Percentiles rank a stretch among this genome's conserved stretches.
Evolutionary conservation across 1,139 yeast species (phyloP).

Genomic region (Pneumocystis canis): DNA sequence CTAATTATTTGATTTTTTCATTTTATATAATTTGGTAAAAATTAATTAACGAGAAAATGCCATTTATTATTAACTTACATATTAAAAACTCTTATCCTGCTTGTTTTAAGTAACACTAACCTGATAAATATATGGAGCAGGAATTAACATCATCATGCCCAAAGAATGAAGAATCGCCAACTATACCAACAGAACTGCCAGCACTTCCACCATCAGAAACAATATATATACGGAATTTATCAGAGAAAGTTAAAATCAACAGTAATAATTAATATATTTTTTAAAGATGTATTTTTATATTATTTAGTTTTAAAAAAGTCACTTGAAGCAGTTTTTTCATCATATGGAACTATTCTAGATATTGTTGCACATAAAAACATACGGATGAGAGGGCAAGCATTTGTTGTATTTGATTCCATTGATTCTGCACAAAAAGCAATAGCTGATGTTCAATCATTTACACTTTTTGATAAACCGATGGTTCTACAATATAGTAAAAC

Average conservation of each 20-base stretch:
- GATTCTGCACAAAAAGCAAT: slow-evolving; percentile 39
- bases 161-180: background rate
- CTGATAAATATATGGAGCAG: background rate
- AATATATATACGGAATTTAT: slow-evolving; percentile 51
- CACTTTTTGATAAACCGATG: slow-evolving; percentile 43
- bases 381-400: slow-evolving; percentile 72
- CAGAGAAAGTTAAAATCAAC: slow-evolving; percentile 48
- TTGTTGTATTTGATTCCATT: slow-evolving; percentile 43
- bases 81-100: too few relatives aligned
- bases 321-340: slow-evolving; percentile 31
- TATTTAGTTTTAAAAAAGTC: slow-evolving; percentile 31
- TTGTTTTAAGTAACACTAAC: too few relatives aligned
- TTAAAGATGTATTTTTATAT: background rate
- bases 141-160: background rate
- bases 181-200: background rate
- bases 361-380: slow-evolving; percentile 49
- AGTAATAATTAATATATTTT: background rate
- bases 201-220: slow-evolving; percentile 12
- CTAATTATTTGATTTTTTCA: too few relatives aligned
- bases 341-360: slow-evolving; percentile 38
- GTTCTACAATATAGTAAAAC: slow-evolving; percentile 29
- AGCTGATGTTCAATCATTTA: slow-evolving; percentile 30
- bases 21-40: too few relatives aligned
- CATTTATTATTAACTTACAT: too few relatives aligned
- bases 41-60: too few relatives aligned